Conservation (phyloP, 2,329 filamentous ascomycete genomes). For the Pleoardoris graminearum region DNA sequence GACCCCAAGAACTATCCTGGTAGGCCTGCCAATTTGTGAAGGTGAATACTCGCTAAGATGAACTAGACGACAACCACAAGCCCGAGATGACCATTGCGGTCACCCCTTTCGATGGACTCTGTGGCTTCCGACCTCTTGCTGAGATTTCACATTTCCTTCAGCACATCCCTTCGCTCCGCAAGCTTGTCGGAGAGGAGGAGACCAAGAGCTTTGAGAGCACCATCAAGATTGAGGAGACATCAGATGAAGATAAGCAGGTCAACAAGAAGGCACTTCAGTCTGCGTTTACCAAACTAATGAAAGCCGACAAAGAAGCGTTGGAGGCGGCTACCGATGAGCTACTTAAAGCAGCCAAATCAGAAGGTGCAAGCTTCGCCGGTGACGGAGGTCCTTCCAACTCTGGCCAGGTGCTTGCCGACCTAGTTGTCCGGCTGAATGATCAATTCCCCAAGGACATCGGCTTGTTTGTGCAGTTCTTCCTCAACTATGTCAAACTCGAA, state of each 20-base stretch:
- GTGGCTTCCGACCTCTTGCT: slow-evolving; percentile 84
- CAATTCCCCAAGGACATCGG: slow-evolving; percentile 89
- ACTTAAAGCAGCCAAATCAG: slow-evolving; percentile 68
- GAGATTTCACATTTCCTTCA: slow-evolving; percentile 87
- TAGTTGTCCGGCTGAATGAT: slow-evolving; percentile 75
- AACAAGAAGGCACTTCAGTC: slow-evolving; percentile 81
- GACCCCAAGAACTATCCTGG: slow-evolving; percentile 91
- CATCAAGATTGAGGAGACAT: slow-evolving; percentile 57
- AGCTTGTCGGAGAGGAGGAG: slow-evolving; percentile 53
- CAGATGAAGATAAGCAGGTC: slow-evolving; percentile 49
- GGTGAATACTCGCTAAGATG: slow-evolving; percentile 12
- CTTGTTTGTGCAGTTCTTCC: slow-evolving; percentile 93
- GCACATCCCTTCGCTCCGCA: slow-evolving; percentile 58
- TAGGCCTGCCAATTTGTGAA: slow-evolving; percentile 27
- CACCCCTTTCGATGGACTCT: slow-evolving; percentile 93
- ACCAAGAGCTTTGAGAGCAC: slow-evolving; percentile 51
- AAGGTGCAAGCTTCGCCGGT: slow-evolving; percentile 73
- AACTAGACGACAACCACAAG: slow-evolving; percentile 91
- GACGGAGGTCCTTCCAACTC: slow-evolving; percentile 69
- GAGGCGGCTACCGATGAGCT: slow-evolving; percentile 68
- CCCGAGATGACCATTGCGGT: slow-evolving; percentile 99
- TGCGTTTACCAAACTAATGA: slow-evolving; percentile 80
- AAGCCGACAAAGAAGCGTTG: slow-evolving; percentile 68
- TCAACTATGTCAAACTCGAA: slow-evolving; percentile 88
- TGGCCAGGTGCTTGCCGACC: slow-evolving; percentile 71